Evolutionary conservation across 345 rosid species (phyloP).

Genomic region (Sapria himalayana): DNA sequence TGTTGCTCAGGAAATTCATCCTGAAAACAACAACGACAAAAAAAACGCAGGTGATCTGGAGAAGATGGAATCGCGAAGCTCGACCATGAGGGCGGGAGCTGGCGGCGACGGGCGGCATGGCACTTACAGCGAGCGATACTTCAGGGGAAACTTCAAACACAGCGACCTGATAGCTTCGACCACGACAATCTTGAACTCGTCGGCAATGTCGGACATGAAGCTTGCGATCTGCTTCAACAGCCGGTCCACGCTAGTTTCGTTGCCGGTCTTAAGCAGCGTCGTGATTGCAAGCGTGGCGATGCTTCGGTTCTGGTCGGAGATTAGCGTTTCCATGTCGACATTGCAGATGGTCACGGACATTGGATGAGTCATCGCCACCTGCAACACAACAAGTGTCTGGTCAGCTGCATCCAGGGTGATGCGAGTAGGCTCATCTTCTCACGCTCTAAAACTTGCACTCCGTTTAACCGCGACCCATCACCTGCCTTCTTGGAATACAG

Average conservation of each 20-base stretch:
- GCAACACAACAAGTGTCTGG: too few species aligned
- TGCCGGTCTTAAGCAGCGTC: conserved; percentile 91
- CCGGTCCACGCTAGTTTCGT: conserved; percentile 95
- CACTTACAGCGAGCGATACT: conserved; percentile 85
- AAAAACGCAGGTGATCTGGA: neutral
- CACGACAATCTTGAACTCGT: conserved; percentile 95
- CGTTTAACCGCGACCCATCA: too few species aligned
- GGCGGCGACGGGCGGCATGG: neutral
- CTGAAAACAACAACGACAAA: conserved; percentile 22
- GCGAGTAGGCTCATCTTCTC: too few species aligned
- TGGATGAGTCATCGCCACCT: conserved; percentile 99
- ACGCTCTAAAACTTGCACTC: too few species aligned
- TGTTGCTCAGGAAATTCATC: conserved; percentile 97
- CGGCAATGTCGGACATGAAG: conserved; percentile 97
- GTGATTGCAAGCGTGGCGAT: conserved; percentile 98
- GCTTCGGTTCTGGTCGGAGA: conserved; percentile 95
- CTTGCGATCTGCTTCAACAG: conserved; percentile 96
- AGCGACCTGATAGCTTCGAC: conserved; percentile 96
- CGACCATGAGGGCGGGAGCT: too few species aligned
- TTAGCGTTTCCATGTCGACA: conserved; percentile 96
- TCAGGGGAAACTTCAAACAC: conserved; percentile 89
- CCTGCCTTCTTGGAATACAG: too few species aligned
- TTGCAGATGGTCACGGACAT: conserved; percentile 98
- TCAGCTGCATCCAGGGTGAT: too few species aligned
- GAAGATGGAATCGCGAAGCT: too few species aligned